Evolutionary conservation across 2,329 filamentous ascomycete genomes (phyloP).

Genomic region (Curvularia sp.): DNA sequence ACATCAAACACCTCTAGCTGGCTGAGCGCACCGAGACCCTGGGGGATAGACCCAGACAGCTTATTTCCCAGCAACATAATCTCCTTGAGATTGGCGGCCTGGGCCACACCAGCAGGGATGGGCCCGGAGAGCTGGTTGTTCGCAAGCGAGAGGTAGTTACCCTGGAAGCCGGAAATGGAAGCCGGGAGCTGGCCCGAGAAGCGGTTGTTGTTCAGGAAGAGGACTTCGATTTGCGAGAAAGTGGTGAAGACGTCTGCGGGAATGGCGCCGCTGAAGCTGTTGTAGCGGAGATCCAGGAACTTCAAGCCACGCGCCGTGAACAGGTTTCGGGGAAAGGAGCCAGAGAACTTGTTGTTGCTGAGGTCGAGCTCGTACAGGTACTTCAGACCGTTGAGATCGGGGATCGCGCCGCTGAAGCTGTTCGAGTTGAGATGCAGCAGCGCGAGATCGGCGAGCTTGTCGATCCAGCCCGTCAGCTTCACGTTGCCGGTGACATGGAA

Average conservation of each 20-base stretch:
- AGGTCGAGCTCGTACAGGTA: conserved; percentile 2
- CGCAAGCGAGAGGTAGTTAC: background rate
- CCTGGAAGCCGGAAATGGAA: background rate
- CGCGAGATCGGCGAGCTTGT: background rate
- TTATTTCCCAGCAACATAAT: background rate
- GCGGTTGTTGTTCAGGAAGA: background rate
- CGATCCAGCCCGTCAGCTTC: background rate
- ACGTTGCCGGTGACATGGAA: background rate
- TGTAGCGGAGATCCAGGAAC: conserved; percentile 3
- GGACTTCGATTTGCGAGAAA: background rate
- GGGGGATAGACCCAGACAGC: background rate
- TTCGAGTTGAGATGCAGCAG: background rate
- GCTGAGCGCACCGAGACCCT: background rate
- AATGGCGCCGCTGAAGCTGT: background rate
- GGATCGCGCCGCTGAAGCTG: background rate
- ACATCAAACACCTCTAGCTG: background rate
- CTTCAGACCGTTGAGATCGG: background rate
- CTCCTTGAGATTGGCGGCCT: background rate
- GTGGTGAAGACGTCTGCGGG: background rate
- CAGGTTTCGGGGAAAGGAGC: background rate
- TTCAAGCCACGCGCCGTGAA: background rate
- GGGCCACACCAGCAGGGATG: background rate
- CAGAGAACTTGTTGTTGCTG: conserved; percentile 2
- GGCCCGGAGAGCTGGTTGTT: background rate
- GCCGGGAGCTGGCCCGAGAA: background rate